These are phyloP conservation scores for Calonectria multiphialidica DNA, from an alignment of 2,329 filamentous ascomycete genomes.

Conservation along the genomic window DNA sequence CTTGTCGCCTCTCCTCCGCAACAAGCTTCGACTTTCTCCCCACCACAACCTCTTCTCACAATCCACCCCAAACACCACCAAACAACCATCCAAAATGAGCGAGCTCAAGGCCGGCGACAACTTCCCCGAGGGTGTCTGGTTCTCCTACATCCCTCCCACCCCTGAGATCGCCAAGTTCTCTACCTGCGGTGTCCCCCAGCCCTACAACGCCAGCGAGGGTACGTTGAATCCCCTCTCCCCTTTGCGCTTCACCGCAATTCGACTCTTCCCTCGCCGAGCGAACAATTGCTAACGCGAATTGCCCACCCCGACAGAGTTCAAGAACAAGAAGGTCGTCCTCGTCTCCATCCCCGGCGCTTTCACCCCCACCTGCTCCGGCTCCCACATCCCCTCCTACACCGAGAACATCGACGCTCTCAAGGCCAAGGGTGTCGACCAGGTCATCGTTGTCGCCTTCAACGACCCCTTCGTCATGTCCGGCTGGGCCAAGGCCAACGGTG, in stretches of 20 bases:
- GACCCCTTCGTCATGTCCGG: conserved; percentile 90
- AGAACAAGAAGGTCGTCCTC: conserved; percentile 68
- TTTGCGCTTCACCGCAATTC: conserved; percentile 16
- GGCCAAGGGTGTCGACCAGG: conserved; percentile 84
- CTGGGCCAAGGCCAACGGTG: conserved; percentile 88
- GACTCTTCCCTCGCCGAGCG: not conserved
- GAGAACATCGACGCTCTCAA: conserved; percentile 77
- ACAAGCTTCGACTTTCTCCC: not conserved
- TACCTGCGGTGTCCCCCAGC: conserved; percentile 81
- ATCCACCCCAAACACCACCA: conserved; percentile 5
- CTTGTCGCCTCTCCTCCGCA: not conserved
- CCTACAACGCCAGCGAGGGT: conserved; percentile 84
- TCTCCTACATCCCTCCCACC: conserved; percentile 86
- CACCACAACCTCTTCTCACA: conserved; percentile 11
- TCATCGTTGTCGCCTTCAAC: conserved; percentile 87
- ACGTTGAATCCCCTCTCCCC: conserved; percentile 36
- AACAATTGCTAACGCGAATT: conserved; percentile 16
- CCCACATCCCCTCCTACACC: conserved; percentile 86
- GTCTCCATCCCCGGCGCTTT: conserved; percentile 78
- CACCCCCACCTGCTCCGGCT: conserved; percentile 86
- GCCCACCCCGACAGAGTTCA: conserved; percentile 60
- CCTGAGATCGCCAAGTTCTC: conserved; percentile 77
- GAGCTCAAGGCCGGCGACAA: conserved; percentile 83
- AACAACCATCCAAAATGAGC: conserved; percentile 57
- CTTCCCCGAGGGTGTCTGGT: conserved; percentile 85